Percentiles rank a stretch among this genome's conserved stretches.
Evolutionary conservation across 495 filamentous ascomycete species (phyloP).

Genomic region (Xylaria acuta): DNA sequence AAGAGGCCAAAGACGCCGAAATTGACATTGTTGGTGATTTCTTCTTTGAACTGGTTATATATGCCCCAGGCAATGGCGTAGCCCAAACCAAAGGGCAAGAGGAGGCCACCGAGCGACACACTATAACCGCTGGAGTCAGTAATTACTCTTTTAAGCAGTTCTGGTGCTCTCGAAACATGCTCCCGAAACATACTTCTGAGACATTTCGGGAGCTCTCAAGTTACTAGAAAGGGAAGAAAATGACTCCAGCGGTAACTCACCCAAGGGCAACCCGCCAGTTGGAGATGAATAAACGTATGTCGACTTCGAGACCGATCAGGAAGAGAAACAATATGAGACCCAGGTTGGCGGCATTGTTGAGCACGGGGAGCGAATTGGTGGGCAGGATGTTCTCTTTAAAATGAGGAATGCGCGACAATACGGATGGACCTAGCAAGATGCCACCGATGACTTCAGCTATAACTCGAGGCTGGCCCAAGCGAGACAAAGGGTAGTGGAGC

Average conservation of each 20-base stretch:
- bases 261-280: constrained; percentile 88
- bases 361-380: constrained; percentile 69
- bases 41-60: constrained; percentile 76
- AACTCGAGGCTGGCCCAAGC: constrained; percentile 86
- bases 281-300: constrained; percentile 79
- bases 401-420: constrained; percentile 82
- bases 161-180: too few relatives aligned
- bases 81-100: constrained; percentile 73
- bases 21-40: constrained; percentile 67
- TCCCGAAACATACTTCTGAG: too few relatives aligned
- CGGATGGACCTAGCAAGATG: constrained; percentile 86
- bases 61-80: constrained; percentile 85
- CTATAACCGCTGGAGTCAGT: too few relatives aligned
- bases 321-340: constrained; percentile 93
- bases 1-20: constrained; percentile 92
- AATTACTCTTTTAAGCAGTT: too few relatives aligned
- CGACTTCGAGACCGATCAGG: constrained; percentile 89
- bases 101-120: constrained; percentile 87
- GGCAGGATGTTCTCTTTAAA: constrained; percentile 84
- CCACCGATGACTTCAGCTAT: constrained; percentile 97
- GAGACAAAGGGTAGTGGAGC: constrained; percentile 77
- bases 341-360: constrained; percentile 86
- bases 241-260: too few relatives aligned
- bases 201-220: too few relatives aligned
- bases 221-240: too few relatives aligned